These are phyloP conservation scores for Rhodotorula sp. DNA, from an alignment of 1,284 basidiomycete species.

Conservation along the genomic window DNA sequence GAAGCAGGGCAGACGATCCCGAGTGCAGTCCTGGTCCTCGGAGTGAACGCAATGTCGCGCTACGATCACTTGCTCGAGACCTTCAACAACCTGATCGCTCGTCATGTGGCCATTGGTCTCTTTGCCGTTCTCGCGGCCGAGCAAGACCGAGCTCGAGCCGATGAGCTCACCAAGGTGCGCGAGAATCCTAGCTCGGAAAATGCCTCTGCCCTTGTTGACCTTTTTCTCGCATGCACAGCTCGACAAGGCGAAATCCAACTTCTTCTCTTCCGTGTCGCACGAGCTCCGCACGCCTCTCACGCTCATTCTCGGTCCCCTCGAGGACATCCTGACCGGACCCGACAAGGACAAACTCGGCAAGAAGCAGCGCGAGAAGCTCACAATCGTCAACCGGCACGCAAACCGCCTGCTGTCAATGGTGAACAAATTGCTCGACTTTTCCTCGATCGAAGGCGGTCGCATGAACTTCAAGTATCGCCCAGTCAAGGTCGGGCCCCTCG, in stretches of 20 bases:
- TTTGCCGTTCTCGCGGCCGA: constrained; percentile 42
- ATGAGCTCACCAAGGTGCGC: constrained; percentile 47
- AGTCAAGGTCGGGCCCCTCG: constrained; percentile 49
- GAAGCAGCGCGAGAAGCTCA: constrained; percentile 46
- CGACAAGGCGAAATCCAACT: constrained; percentile 49
- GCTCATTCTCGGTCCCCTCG: constrained; percentile 46
- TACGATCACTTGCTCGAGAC: constrained; percentile 26
- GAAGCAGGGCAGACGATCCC: constrained; percentile 48
- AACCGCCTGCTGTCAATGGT: constrained; percentile 31
- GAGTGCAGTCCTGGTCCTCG: constrained; percentile 49
- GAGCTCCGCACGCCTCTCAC: constrained; percentile 52
- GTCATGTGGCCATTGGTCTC: constrained; percentile 34
- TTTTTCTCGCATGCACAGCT: constrained; percentile 39
- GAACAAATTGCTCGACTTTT: constrained; percentile 43
- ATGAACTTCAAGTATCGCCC: constrained; percentile 49
- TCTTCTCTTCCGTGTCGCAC: constrained; percentile 48
- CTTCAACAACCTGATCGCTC: constrained; percentile 30
- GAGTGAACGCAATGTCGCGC: constrained; percentile 47
- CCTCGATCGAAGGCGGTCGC: constrained; percentile 38
- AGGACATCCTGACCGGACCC: constrained; percentile 40
- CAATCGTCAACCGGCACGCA: constrained; percentile 30
- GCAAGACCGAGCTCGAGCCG: constrained; percentile 48
- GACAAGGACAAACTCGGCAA: constrained; percentile 43
- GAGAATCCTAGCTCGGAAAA: not conserved
- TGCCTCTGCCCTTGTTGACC: not conserved